Evolutionary conservation across 2,329 filamentous ascomycete species (phyloP).

Genomic region (Fusarium cicatricum): DNA sequence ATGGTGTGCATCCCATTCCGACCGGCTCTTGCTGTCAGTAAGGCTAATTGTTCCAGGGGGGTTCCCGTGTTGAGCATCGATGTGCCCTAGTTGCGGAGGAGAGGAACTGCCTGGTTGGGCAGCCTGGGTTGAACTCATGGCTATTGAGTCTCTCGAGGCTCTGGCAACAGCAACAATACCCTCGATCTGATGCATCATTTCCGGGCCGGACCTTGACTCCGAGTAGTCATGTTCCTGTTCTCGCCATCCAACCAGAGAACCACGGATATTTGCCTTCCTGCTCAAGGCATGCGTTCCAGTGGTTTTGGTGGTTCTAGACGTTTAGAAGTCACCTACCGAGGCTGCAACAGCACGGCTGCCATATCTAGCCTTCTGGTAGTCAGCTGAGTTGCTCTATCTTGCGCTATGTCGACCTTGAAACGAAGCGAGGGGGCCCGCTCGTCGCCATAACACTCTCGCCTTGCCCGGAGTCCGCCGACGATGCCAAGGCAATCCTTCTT

Average conservation of each 20-base stretch:
- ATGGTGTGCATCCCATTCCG: conserved; percentile 1
- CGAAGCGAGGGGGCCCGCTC: background rate
- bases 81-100: conserved; percentile 13
- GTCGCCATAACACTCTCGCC: background rate
- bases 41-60: conserved; percentile 17
- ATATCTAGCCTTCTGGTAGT: background rate
- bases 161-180: background rate
- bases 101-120: conserved; percentile 10
- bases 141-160: background rate
- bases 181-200: conserved; percentile 30
- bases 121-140: background rate
- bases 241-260: conserved; percentile 16
- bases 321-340: background rate
- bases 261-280: conserved; percentile 1
- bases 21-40: conserved; percentile 17
- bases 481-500: background rate
- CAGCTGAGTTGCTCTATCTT: background rate
- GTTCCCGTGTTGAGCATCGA: conserved; percentile 4
- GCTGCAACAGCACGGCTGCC: background rate
- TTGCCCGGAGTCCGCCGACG: background rate
- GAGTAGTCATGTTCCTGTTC: conserved; percentile 18
- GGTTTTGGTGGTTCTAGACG: background rate
- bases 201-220: conserved; percentile 15
- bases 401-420: conserved; percentile 23
- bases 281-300: background rate